Evolutionary conservation across 768 basidiomycete genomes (phyloP).

Genomic region (Filobasidium wieringae): DNA sequence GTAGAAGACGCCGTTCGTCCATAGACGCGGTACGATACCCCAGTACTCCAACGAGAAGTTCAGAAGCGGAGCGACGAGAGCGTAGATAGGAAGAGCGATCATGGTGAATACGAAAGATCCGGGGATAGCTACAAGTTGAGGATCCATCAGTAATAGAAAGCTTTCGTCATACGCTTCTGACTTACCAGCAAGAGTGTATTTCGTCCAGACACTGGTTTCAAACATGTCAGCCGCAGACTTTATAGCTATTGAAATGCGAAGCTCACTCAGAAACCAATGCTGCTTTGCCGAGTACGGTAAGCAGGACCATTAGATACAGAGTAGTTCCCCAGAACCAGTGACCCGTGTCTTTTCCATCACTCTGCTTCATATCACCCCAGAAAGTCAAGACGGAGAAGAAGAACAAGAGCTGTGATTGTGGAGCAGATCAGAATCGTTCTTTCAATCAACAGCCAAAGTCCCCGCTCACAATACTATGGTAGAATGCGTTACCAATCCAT

Average conservation of each 20-base stretch:
- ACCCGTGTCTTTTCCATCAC: constrained; percentile 69
- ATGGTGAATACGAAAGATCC: constrained; percentile 97
- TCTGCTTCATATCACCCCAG: constrained; percentile 79
- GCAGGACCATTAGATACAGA: constrained; percentile 79
- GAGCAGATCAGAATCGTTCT: not conserved
- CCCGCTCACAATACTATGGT: constrained; percentile 37
- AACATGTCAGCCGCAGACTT: not conserved
- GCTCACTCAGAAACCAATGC: constrained; percentile 92
- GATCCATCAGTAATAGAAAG: not conserved
- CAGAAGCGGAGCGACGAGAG: constrained; percentile 64
- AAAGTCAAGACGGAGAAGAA: constrained; percentile 80
- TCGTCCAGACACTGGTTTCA: constrained; percentile 87
- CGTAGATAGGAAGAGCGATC: constrained; percentile 83
- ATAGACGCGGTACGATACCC: constrained; percentile 80
- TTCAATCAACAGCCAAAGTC: constrained; percentile 39
- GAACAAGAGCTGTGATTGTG: constrained; percentile 57
- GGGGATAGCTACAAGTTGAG: constrained; percentile 59
- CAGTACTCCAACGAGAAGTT: constrained; percentile 81
- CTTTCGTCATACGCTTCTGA: not conserved
- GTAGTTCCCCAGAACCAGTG: constrained; percentile 99
- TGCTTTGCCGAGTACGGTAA: constrained; percentile 94
- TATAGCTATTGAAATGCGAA: not conserved
- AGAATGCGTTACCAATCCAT: constrained; percentile 39
- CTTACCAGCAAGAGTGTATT: constrained; percentile 86
- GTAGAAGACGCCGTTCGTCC: constrained; percentile 81